Percentiles rank a stretch among this genome's conserved stretches.
Conservation (phyloP, 306 rosid genomes). For the Alnus glutinosa region DNA sequence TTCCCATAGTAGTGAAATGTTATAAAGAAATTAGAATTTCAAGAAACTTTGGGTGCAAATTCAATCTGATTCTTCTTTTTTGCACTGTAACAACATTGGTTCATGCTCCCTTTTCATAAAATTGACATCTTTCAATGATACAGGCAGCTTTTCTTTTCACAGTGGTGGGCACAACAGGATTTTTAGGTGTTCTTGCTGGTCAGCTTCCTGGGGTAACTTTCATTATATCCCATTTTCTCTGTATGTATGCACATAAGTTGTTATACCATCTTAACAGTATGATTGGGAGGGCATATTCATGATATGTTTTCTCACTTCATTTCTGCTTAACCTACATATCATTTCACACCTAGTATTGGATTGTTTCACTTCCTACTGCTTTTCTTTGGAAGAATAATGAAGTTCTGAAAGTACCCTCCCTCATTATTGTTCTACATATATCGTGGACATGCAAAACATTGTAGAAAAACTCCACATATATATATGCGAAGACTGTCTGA, state of each 20-base stretch:
- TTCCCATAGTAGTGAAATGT: neutral
- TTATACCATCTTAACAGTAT: constrained; percentile 11
- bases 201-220: constrained; percentile 95
- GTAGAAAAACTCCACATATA: neutral
- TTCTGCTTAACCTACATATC: neutral
- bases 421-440: neutral
- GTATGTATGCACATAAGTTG: constrained; percentile 10
- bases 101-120: constrained; percentile 22
- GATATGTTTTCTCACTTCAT: neutral
- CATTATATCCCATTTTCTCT: constrained; percentile 23
- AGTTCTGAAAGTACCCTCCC: neutral
- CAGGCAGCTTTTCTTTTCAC: constrained; percentile 98
- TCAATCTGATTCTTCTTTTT: neutral
- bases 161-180: constrained; percentile 93
- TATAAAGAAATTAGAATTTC: neutral
- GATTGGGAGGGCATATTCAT: neutral
- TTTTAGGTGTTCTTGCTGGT: constrained; percentile 79
- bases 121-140: constrained; percentile 34
- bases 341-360: neutral
- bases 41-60: neutral
- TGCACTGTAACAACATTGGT: constrained; percentile 1
- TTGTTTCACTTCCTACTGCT: neutral
- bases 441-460: neutral
- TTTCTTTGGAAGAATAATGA: neutral
- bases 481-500: neutral